Evolutionary conservation across 2,329 filamentous ascomycete genomes (phyloP).

Genomic region (Verticillium zaregamsianum): DNA sequence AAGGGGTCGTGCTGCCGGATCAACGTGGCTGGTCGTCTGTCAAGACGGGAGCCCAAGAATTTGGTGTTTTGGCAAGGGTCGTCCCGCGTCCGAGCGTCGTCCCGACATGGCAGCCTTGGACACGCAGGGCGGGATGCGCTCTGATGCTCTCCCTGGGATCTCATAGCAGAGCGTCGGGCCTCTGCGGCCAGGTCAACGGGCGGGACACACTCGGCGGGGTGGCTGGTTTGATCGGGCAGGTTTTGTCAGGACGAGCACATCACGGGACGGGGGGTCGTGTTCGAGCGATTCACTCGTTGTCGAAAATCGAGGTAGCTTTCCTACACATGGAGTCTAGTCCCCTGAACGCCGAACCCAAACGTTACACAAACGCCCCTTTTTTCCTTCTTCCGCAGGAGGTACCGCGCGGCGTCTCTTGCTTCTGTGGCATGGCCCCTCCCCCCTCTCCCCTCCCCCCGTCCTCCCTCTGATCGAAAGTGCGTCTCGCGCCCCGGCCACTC

Average conservation of each 20-base stretch:
- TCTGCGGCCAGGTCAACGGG: no score
- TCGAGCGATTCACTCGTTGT: not conserved
- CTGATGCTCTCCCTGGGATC: no score
- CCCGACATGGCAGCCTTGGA: not conserved
- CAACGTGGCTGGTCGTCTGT: not conserved
- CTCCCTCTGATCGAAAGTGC: not conserved
- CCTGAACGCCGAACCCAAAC: slow-evolving; percentile 4
- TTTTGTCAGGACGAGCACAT: not conserved
- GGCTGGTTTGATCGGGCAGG: no score
- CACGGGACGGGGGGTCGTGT: not conserved
- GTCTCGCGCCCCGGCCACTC: slow-evolving; percentile 14
- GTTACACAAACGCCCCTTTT: slow-evolving; percentile 3
- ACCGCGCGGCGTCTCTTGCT: not conserved
- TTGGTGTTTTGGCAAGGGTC: not conserved
- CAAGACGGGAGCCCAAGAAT: not conserved
- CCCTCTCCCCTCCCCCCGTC: not conserved
- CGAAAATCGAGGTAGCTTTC: not conserved
- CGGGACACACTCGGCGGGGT: no score
- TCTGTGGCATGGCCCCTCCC: not conserved
- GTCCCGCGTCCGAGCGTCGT: not conserved
- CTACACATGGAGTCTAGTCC: not conserved
- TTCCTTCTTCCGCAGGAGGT: not conserved
- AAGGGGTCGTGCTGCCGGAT: not conserved
- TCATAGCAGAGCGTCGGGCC: no score
- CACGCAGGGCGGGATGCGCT: no score